These are phyloP conservation scores for Populus nigra DNA, from an alignment of 345 rosid species.

Conservation along the genomic window DNA sequence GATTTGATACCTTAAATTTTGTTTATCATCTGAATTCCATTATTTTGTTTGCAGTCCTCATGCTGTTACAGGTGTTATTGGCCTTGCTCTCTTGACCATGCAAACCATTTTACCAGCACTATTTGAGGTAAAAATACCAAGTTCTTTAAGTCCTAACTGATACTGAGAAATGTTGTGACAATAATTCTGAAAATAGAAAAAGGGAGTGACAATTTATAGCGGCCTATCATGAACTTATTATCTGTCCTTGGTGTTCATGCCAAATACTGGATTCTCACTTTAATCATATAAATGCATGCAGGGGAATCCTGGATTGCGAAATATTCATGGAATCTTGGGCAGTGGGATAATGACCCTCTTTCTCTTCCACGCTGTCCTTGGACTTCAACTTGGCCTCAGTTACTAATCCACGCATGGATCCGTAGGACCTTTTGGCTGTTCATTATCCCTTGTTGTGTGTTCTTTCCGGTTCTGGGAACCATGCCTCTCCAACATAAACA, in stretches of 20 bases:
- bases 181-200: neutral
- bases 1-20: neutral
- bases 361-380: conserved; percentile 70
- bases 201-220: neutral
- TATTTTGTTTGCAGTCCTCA: conserved; percentile 60
- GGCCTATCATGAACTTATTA: neutral
- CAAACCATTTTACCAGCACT: conserved; percentile 71
- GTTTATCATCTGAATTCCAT: neutral
- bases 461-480: neutral
- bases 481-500: neutral
- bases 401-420: conserved; percentile 29
- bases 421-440: neutral
- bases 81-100: conserved; percentile 69
- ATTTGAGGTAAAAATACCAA: conserved; percentile 60
- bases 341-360: conserved; percentile 91
- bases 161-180: too few relatives aligned
- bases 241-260: neutral
- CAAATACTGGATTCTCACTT: neutral
- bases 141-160: neutral
- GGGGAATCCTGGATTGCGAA: conserved; percentile 81
- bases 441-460: neutral
- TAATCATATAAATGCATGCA: conserved; percentile 22
- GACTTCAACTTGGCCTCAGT: conserved; percentile 88
- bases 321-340: conserved; percentile 80
- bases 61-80: conserved; percentile 75